Conservation (phyloP, 2,329 filamentous ascomycete genomes). For the Aspergillus awamori region DNA sequence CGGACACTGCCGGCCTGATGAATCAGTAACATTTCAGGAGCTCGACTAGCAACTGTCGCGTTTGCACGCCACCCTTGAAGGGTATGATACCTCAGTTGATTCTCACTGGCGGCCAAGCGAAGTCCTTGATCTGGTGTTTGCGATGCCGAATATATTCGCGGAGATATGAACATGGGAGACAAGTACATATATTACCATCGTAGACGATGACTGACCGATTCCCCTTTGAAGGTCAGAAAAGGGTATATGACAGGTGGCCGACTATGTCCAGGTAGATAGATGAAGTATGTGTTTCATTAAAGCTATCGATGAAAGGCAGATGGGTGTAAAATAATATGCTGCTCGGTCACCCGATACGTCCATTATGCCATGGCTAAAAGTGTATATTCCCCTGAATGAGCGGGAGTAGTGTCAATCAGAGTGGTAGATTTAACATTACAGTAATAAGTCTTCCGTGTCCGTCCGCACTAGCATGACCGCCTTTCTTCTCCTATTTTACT, state of each 20-base stretch:
- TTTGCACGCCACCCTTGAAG: constrained; percentile 40
- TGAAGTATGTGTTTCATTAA: neutral
- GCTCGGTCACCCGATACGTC: neutral
- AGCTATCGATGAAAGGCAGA: neutral
- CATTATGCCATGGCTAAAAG: neutral
- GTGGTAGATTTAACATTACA: too few species aligned
- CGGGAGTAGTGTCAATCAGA: neutral
- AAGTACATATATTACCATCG: constrained; percentile 26
- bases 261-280: neutral
- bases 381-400: neutral
- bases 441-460: too few species aligned
- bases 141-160: constrained; percentile 46
- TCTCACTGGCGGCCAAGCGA: constrained; percentile 24
- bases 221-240: neutral
- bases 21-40: constrained; percentile 74
- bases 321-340: neutral
- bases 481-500: neutral
- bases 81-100: constrained; percentile 32
- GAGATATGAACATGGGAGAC: constrained; percentile 47
- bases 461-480: neutral
- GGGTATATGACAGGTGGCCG: neutral
- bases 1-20: constrained; percentile 91
- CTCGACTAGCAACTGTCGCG: constrained; percentile 24
- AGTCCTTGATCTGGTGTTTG: constrained; percentile 40
- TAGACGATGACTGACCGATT: constrained; percentile 1